Evolutionary conservation across 2,329 filamentous ascomycete species (phyloP).

Genomic region (Penicillium thymicola): DNA sequence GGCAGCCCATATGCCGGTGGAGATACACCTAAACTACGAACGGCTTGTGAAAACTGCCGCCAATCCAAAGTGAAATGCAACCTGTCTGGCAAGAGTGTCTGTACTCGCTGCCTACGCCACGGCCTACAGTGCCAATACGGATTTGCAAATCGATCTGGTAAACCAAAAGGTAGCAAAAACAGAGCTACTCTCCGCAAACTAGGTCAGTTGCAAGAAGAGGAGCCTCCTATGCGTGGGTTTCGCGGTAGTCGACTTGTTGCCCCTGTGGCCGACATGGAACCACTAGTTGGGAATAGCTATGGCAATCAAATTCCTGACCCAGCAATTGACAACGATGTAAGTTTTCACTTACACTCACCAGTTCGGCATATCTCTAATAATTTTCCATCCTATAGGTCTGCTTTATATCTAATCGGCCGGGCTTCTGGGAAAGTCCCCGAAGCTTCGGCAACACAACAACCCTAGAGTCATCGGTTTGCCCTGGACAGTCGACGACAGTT

Average conservation of each 20-base stretch:
- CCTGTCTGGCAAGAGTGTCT: slow-evolving; percentile 35
- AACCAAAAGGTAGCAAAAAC: slow-evolving; percentile 42
- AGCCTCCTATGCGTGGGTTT: slow-evolving; percentile 20
- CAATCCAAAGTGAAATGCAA: slow-evolving; percentile 43
- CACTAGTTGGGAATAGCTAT: slow-evolving; percentile 5
- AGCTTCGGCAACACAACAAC: slow-evolving; percentile 18
- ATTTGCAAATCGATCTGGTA: slow-evolving; percentile 39
- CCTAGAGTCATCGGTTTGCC: slow-evolving; percentile 19
- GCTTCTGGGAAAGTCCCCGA: slow-evolving; percentile 29
- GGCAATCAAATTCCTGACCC: slow-evolving; percentile 10
- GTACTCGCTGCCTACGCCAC: slow-evolving; percentile 38
- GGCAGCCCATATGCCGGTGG: slow-evolving; percentile 21
- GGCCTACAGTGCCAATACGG: slow-evolving; percentile 38
- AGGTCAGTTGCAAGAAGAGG: slow-evolving; percentile 35
- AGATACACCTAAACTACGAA: slow-evolving; percentile 36
- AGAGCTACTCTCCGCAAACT: slow-evolving; percentile 37
- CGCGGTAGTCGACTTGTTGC: slow-evolving; percentile 15
- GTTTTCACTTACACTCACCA: background rate
- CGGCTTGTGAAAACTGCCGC: slow-evolving; percentile 40
- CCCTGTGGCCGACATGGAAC: slow-evolving; percentile 14
- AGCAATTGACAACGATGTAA: slow-evolving; percentile 19
- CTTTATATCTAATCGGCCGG: slow-evolving; percentile 17
- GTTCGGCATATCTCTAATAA: background rate
- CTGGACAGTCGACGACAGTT: slow-evolving; percentile 11
- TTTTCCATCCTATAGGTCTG: slow-evolving; percentile 9